These are phyloP conservation scores for Wickerhamiella cacticola DNA, from an alignment of 805 yeast species.

Conservation along the genomic window DNA sequence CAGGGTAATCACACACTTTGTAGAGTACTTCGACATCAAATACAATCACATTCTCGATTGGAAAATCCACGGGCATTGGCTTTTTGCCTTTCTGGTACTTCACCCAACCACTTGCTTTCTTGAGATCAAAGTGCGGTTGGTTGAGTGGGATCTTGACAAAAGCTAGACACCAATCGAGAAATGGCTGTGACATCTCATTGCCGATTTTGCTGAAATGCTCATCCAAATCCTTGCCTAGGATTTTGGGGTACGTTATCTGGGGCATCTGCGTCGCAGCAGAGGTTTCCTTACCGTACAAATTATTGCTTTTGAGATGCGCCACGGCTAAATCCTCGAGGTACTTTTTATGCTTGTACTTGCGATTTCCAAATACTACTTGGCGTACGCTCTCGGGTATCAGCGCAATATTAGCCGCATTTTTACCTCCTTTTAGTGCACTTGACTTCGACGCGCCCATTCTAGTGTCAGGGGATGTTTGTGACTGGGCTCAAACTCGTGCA, in stretches of 20 bases:
- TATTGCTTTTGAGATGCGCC: constrained; percentile 16
- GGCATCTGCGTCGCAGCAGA: constrained; percentile 13
- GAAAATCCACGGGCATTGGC: constrained; percentile 45
- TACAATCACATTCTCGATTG: constrained; percentile 58
- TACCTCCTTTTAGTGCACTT: neutral
- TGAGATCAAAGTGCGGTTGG: constrained; percentile 33
- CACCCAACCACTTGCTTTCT: constrained; percentile 67
- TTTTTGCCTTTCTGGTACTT: constrained; percentile 60
- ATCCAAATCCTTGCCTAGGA: constrained; percentile 61
- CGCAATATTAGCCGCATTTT: constrained; percentile 10
- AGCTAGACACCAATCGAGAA: constrained; percentile 38
- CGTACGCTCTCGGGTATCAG: constrained; percentile 11
- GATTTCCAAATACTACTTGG: constrained; percentile 19
- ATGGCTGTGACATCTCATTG: constrained; percentile 44
- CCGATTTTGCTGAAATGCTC: constrained; percentile 76
- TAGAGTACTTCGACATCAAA: constrained; percentile 87
- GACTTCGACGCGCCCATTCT: too few species aligned
- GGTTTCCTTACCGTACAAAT: constrained; percentile 18
- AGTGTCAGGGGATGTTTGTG: too few species aligned
- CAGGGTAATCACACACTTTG: constrained; percentile 59
- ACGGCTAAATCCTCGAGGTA: constrained; percentile 11
- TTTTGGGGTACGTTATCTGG: constrained; percentile 40
- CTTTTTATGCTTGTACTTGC: neutral
- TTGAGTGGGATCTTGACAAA: constrained; percentile 33
- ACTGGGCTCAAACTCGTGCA: too few species aligned